These are phyloP conservation scores for Chlorella ohadii DNA, from an alignment of 139 green algal genomes.

Conservation along the genomic window DNA sequence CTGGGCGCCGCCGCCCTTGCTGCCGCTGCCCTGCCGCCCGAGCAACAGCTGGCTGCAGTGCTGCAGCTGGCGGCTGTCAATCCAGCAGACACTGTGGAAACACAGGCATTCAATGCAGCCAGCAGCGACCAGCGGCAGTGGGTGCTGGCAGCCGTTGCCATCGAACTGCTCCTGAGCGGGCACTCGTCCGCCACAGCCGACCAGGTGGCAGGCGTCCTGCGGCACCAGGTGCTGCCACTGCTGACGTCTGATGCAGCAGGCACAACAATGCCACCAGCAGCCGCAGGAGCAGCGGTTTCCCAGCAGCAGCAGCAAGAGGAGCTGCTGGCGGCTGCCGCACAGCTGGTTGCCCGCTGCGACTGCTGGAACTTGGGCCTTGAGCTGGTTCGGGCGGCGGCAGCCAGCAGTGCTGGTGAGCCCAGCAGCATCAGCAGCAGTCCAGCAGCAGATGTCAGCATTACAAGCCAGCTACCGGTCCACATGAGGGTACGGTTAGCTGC, in stretches of 20 bases:
- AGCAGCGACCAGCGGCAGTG: background rate
- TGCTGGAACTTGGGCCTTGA: background rate
- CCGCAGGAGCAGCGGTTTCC: background rate
- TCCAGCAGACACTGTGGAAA: background rate
- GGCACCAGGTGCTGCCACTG: background rate
- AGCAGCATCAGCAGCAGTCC: background rate
- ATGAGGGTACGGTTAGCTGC: background rate
- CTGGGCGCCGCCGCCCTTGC: slow-evolving; percentile 10
- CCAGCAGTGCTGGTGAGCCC: background rate
- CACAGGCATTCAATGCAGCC: too few relatives aligned
- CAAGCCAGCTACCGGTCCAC: background rate
- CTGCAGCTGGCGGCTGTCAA: background rate
- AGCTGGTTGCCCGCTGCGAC: background rate
- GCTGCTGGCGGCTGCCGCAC: background rate
- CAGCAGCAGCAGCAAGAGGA: background rate
- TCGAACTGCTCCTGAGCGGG: background rate
- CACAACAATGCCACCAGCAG: background rate
- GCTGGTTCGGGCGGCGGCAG: background rate
- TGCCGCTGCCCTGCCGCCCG: background rate
- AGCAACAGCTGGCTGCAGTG: background rate
- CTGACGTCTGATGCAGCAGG: background rate
- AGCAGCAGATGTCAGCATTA: background rate
- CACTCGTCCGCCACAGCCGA: background rate
- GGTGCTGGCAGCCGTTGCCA: background rate
- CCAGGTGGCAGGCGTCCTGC: background rate